Conservation (phyloP, 331 rosid genomes). For the Cydonia oblonga region DNA sequence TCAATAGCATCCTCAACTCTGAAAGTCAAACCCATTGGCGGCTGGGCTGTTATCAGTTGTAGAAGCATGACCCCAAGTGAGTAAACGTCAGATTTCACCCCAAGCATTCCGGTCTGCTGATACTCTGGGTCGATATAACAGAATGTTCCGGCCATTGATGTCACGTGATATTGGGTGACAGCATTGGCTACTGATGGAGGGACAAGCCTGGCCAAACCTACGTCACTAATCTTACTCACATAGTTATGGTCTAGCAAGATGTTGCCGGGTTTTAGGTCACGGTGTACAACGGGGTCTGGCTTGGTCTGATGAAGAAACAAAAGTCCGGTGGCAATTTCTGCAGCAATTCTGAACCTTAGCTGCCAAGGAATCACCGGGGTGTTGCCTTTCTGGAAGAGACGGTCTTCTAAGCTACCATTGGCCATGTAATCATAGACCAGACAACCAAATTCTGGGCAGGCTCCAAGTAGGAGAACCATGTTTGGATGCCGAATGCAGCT, state of each 20-base stretch:
- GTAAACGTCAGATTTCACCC: slow-evolving; percentile 64
- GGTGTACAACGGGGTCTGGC: slow-evolving; percentile 85
- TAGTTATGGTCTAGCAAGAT: slow-evolving; percentile 71
- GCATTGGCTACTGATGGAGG: slow-evolving; percentile 60
- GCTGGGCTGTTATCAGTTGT: slow-evolving; percentile 54
- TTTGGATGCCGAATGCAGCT: slow-evolving; percentile 79
- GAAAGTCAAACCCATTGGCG: slow-evolving; percentile 81
- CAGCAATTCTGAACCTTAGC: slow-evolving; percentile 62
- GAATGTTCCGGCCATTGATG: slow-evolving; percentile 83
- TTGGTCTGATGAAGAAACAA: slow-evolving; percentile 67
- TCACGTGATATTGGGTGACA: slow-evolving; percentile 60
- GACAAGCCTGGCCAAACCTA: slow-evolving; percentile 80
- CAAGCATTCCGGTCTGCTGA: slow-evolving; percentile 81
- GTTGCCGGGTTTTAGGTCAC: slow-evolving; percentile 75
- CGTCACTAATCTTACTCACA: slow-evolving; percentile 85
- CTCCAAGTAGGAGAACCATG: slow-evolving; percentile 88
- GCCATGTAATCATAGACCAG: slow-evolving; percentile 80
- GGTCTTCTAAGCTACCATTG: slow-evolving; percentile 78
- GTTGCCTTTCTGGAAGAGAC: slow-evolving; percentile 44
- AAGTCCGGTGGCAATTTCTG: slow-evolving; percentile 75
- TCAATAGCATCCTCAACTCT: slow-evolving; percentile 49
- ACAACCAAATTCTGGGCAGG: slow-evolving; percentile 77
- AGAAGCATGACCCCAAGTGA: slow-evolving; percentile 71
- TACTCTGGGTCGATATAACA: slow-evolving; percentile 89
- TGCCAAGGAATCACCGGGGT: slow-evolving; percentile 62